Base-by-base conservation (phyloP, 2,329 filamentous ascomycete species). In the Aspergillus clavatus region DNA sequence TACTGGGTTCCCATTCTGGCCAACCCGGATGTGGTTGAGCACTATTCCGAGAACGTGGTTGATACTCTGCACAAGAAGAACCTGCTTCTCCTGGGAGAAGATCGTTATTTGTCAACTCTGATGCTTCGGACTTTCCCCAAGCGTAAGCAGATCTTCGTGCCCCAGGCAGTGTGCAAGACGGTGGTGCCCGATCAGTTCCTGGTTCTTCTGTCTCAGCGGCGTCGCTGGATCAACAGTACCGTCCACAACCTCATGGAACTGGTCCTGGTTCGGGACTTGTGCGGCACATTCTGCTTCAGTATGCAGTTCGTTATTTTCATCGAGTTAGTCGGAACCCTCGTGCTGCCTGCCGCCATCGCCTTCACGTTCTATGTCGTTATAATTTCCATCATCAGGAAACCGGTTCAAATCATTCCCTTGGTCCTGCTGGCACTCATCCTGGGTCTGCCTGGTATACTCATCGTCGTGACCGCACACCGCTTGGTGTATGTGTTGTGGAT, bases 101-200 rank as follows among this genome's bases (percentile, higher is more conserved):
- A 96, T 80, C 87, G 90, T 57, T 96, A 94, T 67, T 77, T 98
- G 50, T 94, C 89, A 26, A 98, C 93, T 7, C 83, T 98, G 50
- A 98, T 98, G 94, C 78, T 98, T 55, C 89, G 91, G 67, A 98
- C 93, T 2, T 98, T 98, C 76, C 93, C 93, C 51, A 98, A 98
- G 78, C 86, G 93, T 46, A 98, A 98, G 72, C 93, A 98, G 67
- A 87, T 98, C 47, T 98, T 98, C 65, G 89, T 98, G 37, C 94
- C 94, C 3, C 93, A 98, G 64, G 94, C 93, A 12, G 91, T 98
- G 23, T 98, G 94, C 82, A 98, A 98, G 74, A 98, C 93, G 5
- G 93, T 89, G 3, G 93, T 97, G 2, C 93, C 93, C 6, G 91
- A 97, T 46, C 75, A 86, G 57, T 98, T 98, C 72, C 87, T 80